Evolutionary conservation across 169 alveolate genomes (phyloP), one percentile per base, ranked within the genome.

Genomic region (Eimeria falciformis): DNA sequence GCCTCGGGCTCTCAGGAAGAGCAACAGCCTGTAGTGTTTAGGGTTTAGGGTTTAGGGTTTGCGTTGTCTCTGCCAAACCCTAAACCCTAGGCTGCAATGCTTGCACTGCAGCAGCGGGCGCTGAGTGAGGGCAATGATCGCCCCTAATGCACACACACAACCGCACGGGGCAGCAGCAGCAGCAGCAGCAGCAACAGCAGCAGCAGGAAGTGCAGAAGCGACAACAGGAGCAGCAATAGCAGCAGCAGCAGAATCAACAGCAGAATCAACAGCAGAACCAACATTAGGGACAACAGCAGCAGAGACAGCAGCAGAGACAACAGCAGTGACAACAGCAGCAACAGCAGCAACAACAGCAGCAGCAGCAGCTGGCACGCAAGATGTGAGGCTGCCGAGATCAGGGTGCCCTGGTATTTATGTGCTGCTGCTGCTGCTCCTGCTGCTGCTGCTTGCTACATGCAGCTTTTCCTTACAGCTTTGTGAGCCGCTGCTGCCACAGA

Each of bases 41-140:
- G 14, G 50, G 45, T 68, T 17, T 23, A 25, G 6, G 94, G 87
- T 94, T 94, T 87, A 82, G 73, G 87, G 66, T 65, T 40, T 1
- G 87, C 69, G 65, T 84, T 87, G 65, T 92, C 94, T 53, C 37
- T 3, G 3, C 65, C 46, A 33, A 82, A 25, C 87, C 65, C 14
- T 21, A 40, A 43, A 78, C 7, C 27, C 25, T 11, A 68, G 37
- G 50, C 25, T 11, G 18, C 14, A 17, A 68, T 5, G n/a, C 21
- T 9, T 62, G 9, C 9, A 62, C 46, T n/a, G 77, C 77, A 23
- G 77, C 14, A 29, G 43, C 9, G 77, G 73, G 37, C 11, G 29
- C 37, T 7, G 23, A 62, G 23, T 5, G 29, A 21, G 23, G 21
- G 73, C 73, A 58, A 5, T 21, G 25, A 21, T 5, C 11, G 71